Evolutionary conservation across 306 rosid species (phyloP).

Genomic region (Sindora glabra): DNA sequence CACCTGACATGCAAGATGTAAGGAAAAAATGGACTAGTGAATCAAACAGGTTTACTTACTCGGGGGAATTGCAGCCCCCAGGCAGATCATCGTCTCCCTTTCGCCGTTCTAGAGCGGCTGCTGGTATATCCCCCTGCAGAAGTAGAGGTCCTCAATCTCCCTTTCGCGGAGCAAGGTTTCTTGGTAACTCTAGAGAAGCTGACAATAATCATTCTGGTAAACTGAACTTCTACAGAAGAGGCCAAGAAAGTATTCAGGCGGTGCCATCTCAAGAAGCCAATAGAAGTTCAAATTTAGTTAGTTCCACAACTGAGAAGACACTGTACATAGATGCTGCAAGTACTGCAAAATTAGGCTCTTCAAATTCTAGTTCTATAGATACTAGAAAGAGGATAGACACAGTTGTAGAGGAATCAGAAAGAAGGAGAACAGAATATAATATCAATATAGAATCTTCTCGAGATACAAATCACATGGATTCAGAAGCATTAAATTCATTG

Average conservation of each 20-base stretch:
- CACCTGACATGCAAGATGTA: slow-evolving; percentile 36
- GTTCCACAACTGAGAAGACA: slow-evolving; percentile 58
- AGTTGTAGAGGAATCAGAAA: slow-evolving; percentile 17
- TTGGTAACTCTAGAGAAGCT: slow-evolving; percentile 37
- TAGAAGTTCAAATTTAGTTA: slow-evolving; percentile 30
- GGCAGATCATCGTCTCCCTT: slow-evolving; percentile 66
- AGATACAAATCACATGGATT: slow-evolving; percentile 35
- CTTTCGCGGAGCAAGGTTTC: slow-evolving; percentile 34
- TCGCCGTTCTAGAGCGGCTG: slow-evolving; percentile 46
- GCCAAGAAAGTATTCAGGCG: slow-evolving; percentile 30
- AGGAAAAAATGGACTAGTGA: slow-evolving; percentile 41
- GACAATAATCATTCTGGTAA: slow-evolving; percentile 30
- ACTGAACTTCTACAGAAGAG: slow-evolving; percentile 20
- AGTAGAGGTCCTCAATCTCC: slow-evolving; percentile 53
- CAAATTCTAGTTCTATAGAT: slow-evolving; percentile 28
- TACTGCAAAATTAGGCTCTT: slow-evolving; percentile 22
- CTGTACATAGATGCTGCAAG: slow-evolving; percentile 66
- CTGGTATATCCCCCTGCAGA: slow-evolving; percentile 62
- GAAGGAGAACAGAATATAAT: slow-evolving; percentile 20
- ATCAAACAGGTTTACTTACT: slow-evolving; percentile 39
- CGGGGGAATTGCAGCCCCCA: slow-evolving; percentile 52
- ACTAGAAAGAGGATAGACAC: slow-evolving; percentile 20
- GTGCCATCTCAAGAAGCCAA: slow-evolving; percentile 23
- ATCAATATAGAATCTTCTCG: slow-evolving; percentile 28
- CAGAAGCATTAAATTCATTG: slow-evolving; percentile 16